Evolutionary conservation across 2,329 filamentous ascomycete species (phyloP).

Genomic region (Mariannaea sp.): DNA sequence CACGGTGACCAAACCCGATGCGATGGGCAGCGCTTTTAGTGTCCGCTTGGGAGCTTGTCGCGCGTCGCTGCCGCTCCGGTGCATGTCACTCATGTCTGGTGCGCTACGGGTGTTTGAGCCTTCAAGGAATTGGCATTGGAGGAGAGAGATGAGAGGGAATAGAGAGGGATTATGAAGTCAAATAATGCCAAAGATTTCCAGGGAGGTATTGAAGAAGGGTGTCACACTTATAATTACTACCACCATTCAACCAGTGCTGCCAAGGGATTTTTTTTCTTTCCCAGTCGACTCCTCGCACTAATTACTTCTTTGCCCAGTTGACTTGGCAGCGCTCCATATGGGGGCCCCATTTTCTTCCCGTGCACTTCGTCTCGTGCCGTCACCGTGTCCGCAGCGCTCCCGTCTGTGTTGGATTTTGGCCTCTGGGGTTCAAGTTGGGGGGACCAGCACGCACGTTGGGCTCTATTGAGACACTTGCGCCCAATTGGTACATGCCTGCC

Average conservation of each 20-base stretch:
- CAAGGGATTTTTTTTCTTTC: not conserved
- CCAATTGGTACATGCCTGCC: not conserved
- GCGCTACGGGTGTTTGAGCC: slow-evolving; percentile 11
- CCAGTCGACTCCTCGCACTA: too few relatives aligned
- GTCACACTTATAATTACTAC: too few relatives aligned
- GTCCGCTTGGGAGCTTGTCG: slow-evolving; percentile 29
- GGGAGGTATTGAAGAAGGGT: too few relatives aligned
- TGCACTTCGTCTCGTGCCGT: slow-evolving; percentile 33
- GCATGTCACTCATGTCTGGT: not conserved
- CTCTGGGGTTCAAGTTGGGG: not conserved
- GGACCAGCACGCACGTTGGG: not conserved
- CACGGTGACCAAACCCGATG: slow-evolving; percentile 25
- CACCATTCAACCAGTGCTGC: too few relatives aligned
- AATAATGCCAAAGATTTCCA: too few relatives aligned
- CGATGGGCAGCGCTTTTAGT: slow-evolving; percentile 32
- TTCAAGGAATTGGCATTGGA: not conserved
- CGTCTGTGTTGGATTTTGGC: slow-evolving; percentile 10
- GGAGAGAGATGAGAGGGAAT: too few relatives aligned
- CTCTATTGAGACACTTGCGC: not conserved
- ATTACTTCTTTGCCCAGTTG: slow-evolving; percentile 21
- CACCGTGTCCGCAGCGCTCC: slow-evolving; percentile 28
- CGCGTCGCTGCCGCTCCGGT: slow-evolving; percentile 18
- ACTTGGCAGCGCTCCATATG: too few relatives aligned
- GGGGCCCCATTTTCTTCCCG: slow-evolving; percentile 27
- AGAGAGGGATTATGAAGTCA: too few relatives aligned